Evolutionary conservation across 2,329 filamentous ascomycete species (phyloP).

Genomic region (Arachnopeziza araneosa): DNA sequence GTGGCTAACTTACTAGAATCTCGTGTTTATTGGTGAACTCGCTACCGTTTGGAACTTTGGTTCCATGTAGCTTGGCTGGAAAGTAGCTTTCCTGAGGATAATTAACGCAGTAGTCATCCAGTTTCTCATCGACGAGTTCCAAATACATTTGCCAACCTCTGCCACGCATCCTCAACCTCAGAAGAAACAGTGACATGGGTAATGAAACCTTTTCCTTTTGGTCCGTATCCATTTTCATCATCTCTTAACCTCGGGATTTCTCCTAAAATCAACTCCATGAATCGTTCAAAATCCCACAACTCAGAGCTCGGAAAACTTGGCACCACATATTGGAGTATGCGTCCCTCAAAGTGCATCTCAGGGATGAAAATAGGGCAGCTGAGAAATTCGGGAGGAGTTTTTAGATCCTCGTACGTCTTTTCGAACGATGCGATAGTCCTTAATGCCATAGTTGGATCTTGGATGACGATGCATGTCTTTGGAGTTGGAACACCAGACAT

Average conservation of each 20-base stretch:
- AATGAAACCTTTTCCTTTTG: constrained; percentile 38
- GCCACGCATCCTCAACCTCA: constrained; percentile 7
- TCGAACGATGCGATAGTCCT: constrained; percentile 38
- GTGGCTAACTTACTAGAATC: too few species aligned
- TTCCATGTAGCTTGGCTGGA: too few species aligned
- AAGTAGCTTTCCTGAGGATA: too few species aligned
- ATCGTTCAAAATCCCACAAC: constrained; percentile 36
- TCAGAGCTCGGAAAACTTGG: neutral
- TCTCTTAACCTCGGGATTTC: constrained; percentile 40
- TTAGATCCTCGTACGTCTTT: constrained; percentile 31
- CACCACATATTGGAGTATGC: constrained; percentile 5
- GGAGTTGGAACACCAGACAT: constrained; percentile 16
- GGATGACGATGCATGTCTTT: constrained; percentile 8
- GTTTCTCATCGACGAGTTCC: neutral
- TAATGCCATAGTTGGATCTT: constrained; percentile 37
- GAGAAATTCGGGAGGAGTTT: constrained; percentile 20
- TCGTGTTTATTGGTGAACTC: too few species aligned
- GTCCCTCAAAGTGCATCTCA: neutral
- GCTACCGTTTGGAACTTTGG: too few species aligned
- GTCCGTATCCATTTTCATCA: constrained; percentile 39
- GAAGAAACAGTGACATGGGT: constrained; percentile 37
- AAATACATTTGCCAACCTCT: neutral
- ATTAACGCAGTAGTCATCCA: neutral
- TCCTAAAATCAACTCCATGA: constrained; percentile 37
- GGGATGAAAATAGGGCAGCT: constrained; percentile 33